A percentile compares a stretch with the other conserved stretches of the same genome.
Conservation (phyloP, 2,329 filamentous ascomycete genomes). For the Phoma sp. region DNA sequence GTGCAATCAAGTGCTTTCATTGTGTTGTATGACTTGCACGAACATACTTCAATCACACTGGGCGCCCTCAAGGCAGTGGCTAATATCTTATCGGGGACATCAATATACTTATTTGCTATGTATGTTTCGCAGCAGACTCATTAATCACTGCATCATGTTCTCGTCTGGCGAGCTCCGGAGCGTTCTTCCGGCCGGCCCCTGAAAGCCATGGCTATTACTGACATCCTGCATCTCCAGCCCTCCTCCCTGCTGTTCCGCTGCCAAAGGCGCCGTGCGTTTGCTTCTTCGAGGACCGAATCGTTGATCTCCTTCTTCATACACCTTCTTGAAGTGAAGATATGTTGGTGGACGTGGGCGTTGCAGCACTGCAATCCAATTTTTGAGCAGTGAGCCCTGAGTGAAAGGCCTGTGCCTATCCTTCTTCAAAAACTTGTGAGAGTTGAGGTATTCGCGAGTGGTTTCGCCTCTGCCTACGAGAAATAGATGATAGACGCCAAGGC, state of each 20-base stretch:
- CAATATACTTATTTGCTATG: conserved; percentile 12
- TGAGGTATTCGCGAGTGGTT: conserved; percentile 94
- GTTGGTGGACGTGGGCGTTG: conserved; percentile 84
- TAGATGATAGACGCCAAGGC: conserved; percentile 85
- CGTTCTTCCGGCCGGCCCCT: conserved; percentile 39
- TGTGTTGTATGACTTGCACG: not conserved
- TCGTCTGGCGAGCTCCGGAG: conserved; percentile 20
- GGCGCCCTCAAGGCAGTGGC: not conserved
- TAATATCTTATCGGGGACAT: not conserved
- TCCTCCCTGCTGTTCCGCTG: conserved; percentile 60
- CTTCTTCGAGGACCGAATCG: conserved; percentile 70
- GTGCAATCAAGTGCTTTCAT: not conserved
- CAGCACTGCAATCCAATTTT: conserved; percentile 82
- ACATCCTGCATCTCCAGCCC: conserved; percentile 73
- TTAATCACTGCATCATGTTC: conserved; percentile 20
- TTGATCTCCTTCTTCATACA: conserved; percentile 81
- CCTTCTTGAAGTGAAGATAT: conserved; percentile 84
- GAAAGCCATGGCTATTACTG: conserved; percentile 36
- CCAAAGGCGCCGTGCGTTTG: conserved; percentile 56
- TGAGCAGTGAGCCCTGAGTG: conserved; percentile 74
- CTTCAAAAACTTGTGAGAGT: conserved; percentile 92
- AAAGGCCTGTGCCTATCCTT: conserved; percentile 91
- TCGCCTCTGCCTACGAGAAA: conserved; percentile 91
- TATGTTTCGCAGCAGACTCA: not conserved
- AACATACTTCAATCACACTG: not conserved